Conservation (phyloP, 1,139 yeast species). For the Tardiomyces depauwii region DNA sequence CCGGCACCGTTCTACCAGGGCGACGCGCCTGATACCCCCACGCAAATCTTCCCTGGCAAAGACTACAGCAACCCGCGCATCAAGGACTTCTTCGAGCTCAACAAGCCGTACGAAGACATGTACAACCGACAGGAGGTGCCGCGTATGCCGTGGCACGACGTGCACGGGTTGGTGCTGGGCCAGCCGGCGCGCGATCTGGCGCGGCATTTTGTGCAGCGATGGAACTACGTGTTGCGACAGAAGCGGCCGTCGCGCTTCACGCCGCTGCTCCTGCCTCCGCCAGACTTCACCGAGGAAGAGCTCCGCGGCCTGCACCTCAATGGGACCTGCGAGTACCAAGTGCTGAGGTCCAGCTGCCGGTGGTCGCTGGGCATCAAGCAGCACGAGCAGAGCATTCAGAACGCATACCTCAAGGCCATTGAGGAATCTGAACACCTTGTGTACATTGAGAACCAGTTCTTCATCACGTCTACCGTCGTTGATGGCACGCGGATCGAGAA, state of each 20-base stretch:
- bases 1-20: slow-evolving; percentile 28
- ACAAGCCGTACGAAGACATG: slow-evolving; percentile 86
- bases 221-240: slow-evolving; percentile 90
- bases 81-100: slow-evolving; percentile 70
- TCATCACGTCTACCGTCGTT: slow-evolving; percentile 75
- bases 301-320: slow-evolving; percentile 48
- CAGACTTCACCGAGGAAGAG: slow-evolving; percentile 71
- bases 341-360: slow-evolving; percentile 74
- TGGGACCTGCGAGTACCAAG: slow-evolving; percentile 89
- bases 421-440: slow-evolving; percentile 89
- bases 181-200: slow-evolving; percentile 88
- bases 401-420: slow-evolving; percentile 81
- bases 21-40: slow-evolving; percentile 12
- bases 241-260: slow-evolving; percentile 91
- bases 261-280: slow-evolving; percentile 85
- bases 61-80: slow-evolving; percentile 95
- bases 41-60: slow-evolving; percentile 87
- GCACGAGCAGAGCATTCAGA: slow-evolving; percentile 83
- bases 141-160: slow-evolving; percentile 99
- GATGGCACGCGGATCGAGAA: slow-evolving; percentile 83
- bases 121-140: slow-evolving; percentile 74
- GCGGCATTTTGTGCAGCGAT: slow-evolving; percentile 92
- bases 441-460: slow-evolving; percentile 91
- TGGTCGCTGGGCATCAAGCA: slow-evolving; percentile 89
- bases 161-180: slow-evolving; percentile 94